Evolutionary conservation across 805 yeast genomes (phyloP).

Genomic region (Teunomyces cretensis): DNA sequence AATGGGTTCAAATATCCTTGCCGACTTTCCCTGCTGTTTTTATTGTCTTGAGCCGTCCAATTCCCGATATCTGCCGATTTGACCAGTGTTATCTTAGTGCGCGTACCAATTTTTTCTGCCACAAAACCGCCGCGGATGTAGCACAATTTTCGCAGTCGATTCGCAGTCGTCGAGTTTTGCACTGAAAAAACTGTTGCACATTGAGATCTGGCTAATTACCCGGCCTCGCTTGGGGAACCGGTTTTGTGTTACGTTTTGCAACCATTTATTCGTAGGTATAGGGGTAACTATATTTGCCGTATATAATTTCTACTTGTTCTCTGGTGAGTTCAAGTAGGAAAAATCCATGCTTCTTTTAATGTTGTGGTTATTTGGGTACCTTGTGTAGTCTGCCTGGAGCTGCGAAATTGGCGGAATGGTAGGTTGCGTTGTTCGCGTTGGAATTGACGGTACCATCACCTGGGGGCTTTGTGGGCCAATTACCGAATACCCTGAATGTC

Average conservation of each 20-base stretch:
- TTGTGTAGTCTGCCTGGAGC: neutral
- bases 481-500: neutral
- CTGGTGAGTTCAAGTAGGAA: slow-evolving; percentile 5
- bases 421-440: neutral
- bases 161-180: slow-evolving; percentile 1
- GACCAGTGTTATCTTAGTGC: neutral
- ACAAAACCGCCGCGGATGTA: slow-evolving; percentile 2
- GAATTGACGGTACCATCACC: neutral
- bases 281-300: neutral
- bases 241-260: slow-evolving; percentile 2
- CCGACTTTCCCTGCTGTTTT: too few relatives aligned
- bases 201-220: slow-evolving; percentile 1
- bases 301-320: neutral
- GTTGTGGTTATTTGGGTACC: neutral
- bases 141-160: slow-evolving; percentile 5
- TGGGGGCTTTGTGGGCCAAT: neutral
- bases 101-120: slow-evolving; percentile 2
- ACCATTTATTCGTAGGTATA: neutral
- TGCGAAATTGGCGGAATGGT: neutral
- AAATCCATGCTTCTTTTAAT: slow-evolving; percentile 5
- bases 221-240: neutral
- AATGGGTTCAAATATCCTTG: too few relatives aligned
- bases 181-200: neutral
- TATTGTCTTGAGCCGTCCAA: too few relatives aligned
- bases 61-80: too few relatives aligned